Evolutionary conservation across 129 eudicot genomes (phyloP), one percentile per base, ranked within the genome.

Genomic region (Lonicera japonica): DNA sequence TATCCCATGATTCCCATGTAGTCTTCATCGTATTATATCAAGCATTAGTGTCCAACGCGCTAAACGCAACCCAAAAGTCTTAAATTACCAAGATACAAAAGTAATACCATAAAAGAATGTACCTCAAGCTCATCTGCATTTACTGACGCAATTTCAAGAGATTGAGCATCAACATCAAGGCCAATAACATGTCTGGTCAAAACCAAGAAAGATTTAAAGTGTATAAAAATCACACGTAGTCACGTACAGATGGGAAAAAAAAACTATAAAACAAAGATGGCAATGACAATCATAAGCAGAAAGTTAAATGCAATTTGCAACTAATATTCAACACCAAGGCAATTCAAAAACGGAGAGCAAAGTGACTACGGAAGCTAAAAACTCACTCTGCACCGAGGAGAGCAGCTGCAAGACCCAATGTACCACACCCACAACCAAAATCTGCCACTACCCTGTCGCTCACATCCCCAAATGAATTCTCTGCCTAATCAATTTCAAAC

Each of bases 371-470:
- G n/a, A 5, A 54, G 41, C 53, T 29, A 63, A 48, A 23, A 60
- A 23, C 95, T 81, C 54, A 90, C 97, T 84, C 88, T 47, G 95
- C 95, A 70, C 80, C 96, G 51, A 92, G 77, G 52, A 92, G 96
- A 52, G 80, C 79, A 65, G 99, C 99, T 41, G 95, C 99, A 67
- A 92, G 77, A 29, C 99, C 96, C 61, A 92, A 67, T 36, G 99
- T 92, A 58, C 99, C 99, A 59, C 99, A 92, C 47, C 99, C 99
- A 75, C 99, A 92, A 54, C 99, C 99, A 65, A 92, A 88, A 83
- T 92, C 99, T 24, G 96, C 99, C 59, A 92, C 99, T 18, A 88
- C 86, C 73, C 85, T 92, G 61, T 54, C 34, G 53, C 82, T 60
- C 36, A 89, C 71, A 61, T 89, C 86, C 61, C 81, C 95, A 57